Percentiles rank a stretch among this genome's conserved stretches.
Evolutionary conservation across 345 rosid species (phyloP).

Genomic region (Gossypium arboreum): DNA sequence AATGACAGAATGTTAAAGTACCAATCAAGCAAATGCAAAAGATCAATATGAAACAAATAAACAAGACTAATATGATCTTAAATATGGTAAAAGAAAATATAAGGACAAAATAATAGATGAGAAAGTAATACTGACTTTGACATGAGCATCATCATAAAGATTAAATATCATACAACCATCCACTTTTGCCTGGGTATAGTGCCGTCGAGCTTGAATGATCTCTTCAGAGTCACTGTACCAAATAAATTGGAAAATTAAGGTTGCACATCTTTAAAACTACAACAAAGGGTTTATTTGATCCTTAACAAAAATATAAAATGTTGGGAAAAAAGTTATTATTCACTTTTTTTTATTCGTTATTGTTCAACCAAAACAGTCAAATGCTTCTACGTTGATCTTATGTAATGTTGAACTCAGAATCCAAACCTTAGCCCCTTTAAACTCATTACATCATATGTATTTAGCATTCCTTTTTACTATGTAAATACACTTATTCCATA

Average conservation of each 20-base stretch:
- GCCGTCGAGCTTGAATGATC: slow-evolving; percentile 40
- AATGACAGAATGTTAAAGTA: background rate
- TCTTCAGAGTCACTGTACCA: slow-evolving; percentile 26
- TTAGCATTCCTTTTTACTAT: background rate
- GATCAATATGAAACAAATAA: background rate
- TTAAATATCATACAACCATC: slow-evolving; percentile 36
- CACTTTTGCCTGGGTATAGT: slow-evolving; percentile 40
- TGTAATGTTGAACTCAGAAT: background rate
- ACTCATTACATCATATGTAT: background rate
- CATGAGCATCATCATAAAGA: slow-evolving; percentile 61
- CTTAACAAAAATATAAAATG: too few relatives aligned
- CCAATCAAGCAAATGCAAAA: background rate
- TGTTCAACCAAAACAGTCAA: background rate
- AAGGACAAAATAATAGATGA: background rate
- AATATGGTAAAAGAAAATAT: background rate
- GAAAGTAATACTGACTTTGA: slow-evolving; percentile 35
- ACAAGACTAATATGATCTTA: background rate
- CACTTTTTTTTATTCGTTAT: too few relatives aligned
- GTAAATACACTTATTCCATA: too few relatives aligned
- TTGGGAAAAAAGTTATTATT: too few relatives aligned
- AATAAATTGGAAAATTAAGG: background rate
- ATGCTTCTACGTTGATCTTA: background rate
- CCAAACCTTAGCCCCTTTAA: background rate
- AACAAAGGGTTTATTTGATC: too few relatives aligned
- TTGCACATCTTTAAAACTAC: too few relatives aligned